Conservation (phyloP, 805 yeast species). For the Suhomyces sp. region DNA sequence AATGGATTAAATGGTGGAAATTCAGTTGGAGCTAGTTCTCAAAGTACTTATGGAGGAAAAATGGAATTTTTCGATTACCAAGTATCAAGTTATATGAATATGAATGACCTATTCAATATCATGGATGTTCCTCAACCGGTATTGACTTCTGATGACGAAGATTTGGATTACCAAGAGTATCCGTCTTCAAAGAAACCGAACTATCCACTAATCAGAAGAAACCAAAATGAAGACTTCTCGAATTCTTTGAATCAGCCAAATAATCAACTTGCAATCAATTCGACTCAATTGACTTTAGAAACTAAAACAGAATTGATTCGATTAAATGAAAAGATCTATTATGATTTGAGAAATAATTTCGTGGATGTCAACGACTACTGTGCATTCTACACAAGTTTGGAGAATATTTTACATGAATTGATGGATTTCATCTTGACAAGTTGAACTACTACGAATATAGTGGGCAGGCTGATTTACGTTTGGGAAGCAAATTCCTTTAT, state of each 20-base stretch:
- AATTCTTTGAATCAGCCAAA: background rate
- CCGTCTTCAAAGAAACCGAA: background rate
- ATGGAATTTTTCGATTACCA: constrained; percentile 43
- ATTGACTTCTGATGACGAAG: constrained; percentile 1
- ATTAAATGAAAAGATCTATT: constrained; percentile 38
- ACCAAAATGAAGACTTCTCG: background rate
- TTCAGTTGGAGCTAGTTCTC: constrained; percentile 1
- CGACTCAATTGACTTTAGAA: constrained; percentile 10
- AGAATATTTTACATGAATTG: constrained; percentile 38
- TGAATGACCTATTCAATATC: constrained; percentile 40
- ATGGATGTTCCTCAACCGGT: constrained; percentile 48
- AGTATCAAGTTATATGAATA: constrained; percentile 37
- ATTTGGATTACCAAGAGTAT: background rate
- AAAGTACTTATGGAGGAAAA: no score
- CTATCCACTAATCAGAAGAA: background rate
- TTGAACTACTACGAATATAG: no score
- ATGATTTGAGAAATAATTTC: constrained; percentile 42
- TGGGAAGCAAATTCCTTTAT: no score
- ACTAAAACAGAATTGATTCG: constrained; percentile 29
- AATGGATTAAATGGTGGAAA: constrained; percentile 1
- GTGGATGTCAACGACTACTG: constrained; percentile 47
- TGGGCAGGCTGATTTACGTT: no score
- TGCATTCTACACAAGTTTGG: constrained; percentile 42
- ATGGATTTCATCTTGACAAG: constrained; percentile 42
- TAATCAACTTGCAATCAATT: constrained; percentile 8